Evolutionary conservation across 2,329 filamentous ascomycete species (phyloP).

Genomic region (Cladosporium sp.): DNA sequence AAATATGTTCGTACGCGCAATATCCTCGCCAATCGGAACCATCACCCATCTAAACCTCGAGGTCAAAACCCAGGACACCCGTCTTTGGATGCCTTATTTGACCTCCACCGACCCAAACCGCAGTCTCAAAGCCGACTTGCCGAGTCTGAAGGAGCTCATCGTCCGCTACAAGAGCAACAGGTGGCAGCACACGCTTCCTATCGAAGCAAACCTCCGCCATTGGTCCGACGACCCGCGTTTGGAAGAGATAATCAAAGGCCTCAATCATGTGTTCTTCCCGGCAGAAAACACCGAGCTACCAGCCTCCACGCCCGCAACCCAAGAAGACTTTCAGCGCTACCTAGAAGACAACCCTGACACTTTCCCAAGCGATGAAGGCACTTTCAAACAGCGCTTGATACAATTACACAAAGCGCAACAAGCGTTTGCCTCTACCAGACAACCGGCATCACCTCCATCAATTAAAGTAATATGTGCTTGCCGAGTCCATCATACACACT

Average conservation of each 20-base stretch:
- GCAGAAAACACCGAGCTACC: slow-evolving; percentile 4
- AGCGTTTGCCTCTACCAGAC: background rate
- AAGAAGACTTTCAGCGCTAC: slow-evolving; percentile 8
- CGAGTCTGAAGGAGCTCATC: slow-evolving; percentile 25
- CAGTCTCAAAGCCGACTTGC: slow-evolving; percentile 31
- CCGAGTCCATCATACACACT: slow-evolving; percentile 26
- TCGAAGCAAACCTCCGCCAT: slow-evolving; percentile 26
- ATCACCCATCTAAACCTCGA: slow-evolving; percentile 27
- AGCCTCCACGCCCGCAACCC: background rate
- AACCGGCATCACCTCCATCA: slow-evolving; percentile 15
- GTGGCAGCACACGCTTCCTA: slow-evolving; percentile 26
- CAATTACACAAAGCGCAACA: slow-evolving; percentile 6
- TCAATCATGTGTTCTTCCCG: slow-evolving; percentile 24
- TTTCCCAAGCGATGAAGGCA: background rate
- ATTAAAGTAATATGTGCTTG: slow-evolving; percentile 28
- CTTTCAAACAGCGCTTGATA: slow-evolving; percentile 3
- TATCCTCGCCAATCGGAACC: slow-evolving; percentile 20
- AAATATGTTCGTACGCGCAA: slow-evolving; percentile 34
- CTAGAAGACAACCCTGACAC: slow-evolving; percentile 7
- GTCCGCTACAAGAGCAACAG: slow-evolving; percentile 30
- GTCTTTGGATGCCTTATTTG: slow-evolving; percentile 35
- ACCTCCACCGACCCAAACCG: slow-evolving; percentile 26
- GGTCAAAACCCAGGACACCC: slow-evolving; percentile 30
- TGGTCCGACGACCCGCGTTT: slow-evolving; percentile 26
- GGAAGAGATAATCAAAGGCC: slow-evolving; percentile 27